Conservation (phyloP, 805 yeast species). For the Komagataella pseudopastoris region DNA sequence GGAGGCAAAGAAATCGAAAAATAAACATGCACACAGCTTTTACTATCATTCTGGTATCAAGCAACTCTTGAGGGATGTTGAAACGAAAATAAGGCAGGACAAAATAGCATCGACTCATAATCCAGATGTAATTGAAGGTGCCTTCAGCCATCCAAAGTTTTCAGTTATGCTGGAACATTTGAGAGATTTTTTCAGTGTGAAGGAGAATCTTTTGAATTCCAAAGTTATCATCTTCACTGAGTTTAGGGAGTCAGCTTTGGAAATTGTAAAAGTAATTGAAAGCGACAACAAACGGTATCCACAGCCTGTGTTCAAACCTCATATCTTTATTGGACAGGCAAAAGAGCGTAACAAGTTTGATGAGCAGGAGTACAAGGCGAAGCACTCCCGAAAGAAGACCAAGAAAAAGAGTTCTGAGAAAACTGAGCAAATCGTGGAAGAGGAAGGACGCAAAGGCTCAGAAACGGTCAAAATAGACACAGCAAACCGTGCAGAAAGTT, state of each 20-base stretch:
- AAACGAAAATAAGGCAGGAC: slow-evolving; percentile 21
- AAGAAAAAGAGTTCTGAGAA: slow-evolving; percentile 12
- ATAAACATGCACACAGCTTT: slow-evolving; percentile 48
- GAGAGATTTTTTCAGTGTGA: slow-evolving; percentile 32
- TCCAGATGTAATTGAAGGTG: slow-evolving; percentile 12
- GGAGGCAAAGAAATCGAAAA: slow-evolving; percentile 43
- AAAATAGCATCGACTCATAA: slow-evolving; percentile 8
- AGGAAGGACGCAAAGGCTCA: slow-evolving; percentile 9
- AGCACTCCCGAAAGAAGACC: slow-evolving; percentile 29
- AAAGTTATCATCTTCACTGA: slow-evolving; percentile 83
- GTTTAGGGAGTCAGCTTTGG: slow-evolving; percentile 80
- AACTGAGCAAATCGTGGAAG: slow-evolving; percentile 15
- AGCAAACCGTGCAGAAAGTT: slow-evolving; percentile 36
- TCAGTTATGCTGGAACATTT: slow-evolving; percentile 45
- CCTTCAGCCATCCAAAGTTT: slow-evolving; percentile 61
- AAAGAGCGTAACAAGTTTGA: slow-evolving; percentile 59
- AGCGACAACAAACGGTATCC: slow-evolving; percentile 10
- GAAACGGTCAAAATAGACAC: slow-evolving; percentile 11
- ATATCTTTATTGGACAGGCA: slow-evolving; percentile 88
- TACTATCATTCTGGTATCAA: slow-evolving; percentile 37
- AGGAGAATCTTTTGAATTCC: slow-evolving; percentile 30
- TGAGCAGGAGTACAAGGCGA: slow-evolving; percentile 32
- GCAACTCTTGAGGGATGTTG: slow-evolving; percentile 29
- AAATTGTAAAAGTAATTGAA: slow-evolving; percentile 60
- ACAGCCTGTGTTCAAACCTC: slow-evolving; percentile 36